Base-by-base conservation (phyloP, 2,329 filamentous ascomycete genomes). In the Trichoderma sp. region DNA sequence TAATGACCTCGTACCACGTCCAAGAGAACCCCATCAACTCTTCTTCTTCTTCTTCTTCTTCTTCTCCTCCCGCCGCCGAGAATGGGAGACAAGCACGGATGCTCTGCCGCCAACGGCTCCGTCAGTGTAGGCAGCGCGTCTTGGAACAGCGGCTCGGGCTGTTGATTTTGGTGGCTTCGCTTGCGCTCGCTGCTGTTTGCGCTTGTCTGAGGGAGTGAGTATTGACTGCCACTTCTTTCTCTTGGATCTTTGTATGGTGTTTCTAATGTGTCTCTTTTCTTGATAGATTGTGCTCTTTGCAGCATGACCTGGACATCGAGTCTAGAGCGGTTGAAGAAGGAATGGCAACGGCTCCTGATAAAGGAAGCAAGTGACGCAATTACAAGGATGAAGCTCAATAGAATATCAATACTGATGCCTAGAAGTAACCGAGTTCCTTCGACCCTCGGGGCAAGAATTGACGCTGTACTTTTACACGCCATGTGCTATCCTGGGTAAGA, bases 201-300 rank as follows among this genome's bases (percentile, higher is more conserved):
- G 66, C 68, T 26, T 68, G 66, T 26, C 43, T 68, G 3, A 67
- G 63, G 56, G 64, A 63, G 70, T 71, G 21, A 55, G 68, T 48
- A 2, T n/a, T n/a, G n/a, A n/a, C 15, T 14, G n/a, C 15, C 10
- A n/a, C 24, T 21, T 15, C 21, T 43, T 0, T 0, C 2, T 56
- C 2, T 5, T n/a, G 7, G 17, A 24, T 12, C 12, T 34, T 34
- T 34, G 30, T 10, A 34, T 34, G 30, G 9, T 7, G 15, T 26
- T 17, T 7, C 39, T 43, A 43, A 39, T 41, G n/a, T 28, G 48
- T 61, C 28, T 50, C 34, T 15, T 43, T 51, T 44, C 5, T n/a
- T 2, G 9, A 12, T 50, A 66, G 57, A 17, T 39, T 43, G 21
- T 24, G 47, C 43, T 21, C 56, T 15, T 59, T 30, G 26, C 24